These are phyloP conservation scores for Penicillium nucicola DNA, from an alignment of 495 filamentous ascomycete species.

Conservation along the genomic window DNA sequence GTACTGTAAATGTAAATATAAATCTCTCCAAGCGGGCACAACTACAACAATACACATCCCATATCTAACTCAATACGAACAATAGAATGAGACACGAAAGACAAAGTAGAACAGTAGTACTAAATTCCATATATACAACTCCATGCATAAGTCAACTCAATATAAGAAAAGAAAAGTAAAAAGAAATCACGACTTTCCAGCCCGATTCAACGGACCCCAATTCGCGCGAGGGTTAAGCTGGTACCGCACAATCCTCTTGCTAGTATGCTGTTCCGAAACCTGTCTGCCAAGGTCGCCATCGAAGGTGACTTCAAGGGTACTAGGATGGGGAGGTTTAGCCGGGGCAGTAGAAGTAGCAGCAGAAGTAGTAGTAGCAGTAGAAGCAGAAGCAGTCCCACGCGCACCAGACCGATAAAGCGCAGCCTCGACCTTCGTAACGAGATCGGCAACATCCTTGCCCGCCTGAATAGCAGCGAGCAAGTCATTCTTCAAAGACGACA, in stretches of 20 bases:
- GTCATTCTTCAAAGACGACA: conserved; percentile 34
- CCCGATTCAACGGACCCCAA: conserved; percentile 88
- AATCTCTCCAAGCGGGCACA: too few species aligned
- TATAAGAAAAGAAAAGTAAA: neutral
- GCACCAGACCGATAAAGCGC: conserved; percentile 40
- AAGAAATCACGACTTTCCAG: conserved; percentile 28
- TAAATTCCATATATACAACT: too few species aligned
- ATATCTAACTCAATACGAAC: too few species aligned
- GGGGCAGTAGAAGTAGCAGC: neutral
- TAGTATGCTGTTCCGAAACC: conserved; percentile 31
- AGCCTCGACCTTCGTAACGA: conserved; percentile 46
- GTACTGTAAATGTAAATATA: too few species aligned
- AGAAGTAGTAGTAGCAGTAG: conserved; percentile 4
- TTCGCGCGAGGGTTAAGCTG: conserved; percentile 84
- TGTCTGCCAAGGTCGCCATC: conserved; percentile 76
- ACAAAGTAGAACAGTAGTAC: too few species aligned
- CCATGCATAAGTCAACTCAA: too few species aligned
- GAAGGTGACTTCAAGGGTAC: conserved; percentile 67
- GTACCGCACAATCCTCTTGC: conserved; percentile 70
- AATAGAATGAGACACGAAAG: too few species aligned
- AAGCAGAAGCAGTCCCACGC: conserved; percentile 13
- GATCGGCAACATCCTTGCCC: conserved; percentile 32
- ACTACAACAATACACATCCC: too few species aligned
- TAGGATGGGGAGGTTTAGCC: conserved; percentile 18
- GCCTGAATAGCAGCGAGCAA: conserved; percentile 31